Evolutionary conservation across 805 yeast genomes (phyloP).

Genomic region (Ogataea ramenticola): DNA sequence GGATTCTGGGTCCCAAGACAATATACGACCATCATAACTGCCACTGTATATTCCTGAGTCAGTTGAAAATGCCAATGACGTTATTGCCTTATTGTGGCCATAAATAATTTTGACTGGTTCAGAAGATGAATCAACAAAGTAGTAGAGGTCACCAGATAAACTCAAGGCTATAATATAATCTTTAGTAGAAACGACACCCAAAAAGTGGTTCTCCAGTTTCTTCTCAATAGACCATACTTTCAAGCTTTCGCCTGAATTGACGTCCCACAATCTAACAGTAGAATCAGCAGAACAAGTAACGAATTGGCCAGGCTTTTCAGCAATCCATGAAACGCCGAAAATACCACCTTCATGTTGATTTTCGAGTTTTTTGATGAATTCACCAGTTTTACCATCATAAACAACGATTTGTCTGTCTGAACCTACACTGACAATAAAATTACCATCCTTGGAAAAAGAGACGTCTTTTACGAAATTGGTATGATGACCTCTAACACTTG

Average conservation of each 20-base stretch:
- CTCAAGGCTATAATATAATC: slow-evolving; percentile 58
- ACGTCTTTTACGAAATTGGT: slow-evolving; percentile 76
- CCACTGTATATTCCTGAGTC: slow-evolving; percentile 43
- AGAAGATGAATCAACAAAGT: slow-evolving; percentile 36
- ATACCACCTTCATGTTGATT: slow-evolving; percentile 67
- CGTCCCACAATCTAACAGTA: slow-evolving; percentile 59
- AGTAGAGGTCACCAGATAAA: slow-evolving; percentile 62
- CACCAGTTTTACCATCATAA: slow-evolving; percentile 88
- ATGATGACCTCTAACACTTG: slow-evolving; percentile 68
- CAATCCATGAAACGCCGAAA: slow-evolving; percentile 68
- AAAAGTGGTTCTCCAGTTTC: slow-evolving; percentile 58
- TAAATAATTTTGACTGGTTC: slow-evolving; percentile 35
- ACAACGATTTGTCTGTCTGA: slow-evolving; percentile 71
- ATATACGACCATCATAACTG: slow-evolving; percentile 72
- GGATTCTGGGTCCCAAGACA: slow-evolving; percentile 44
- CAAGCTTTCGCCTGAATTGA: slow-evolving; percentile 33
- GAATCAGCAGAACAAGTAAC: slow-evolving; percentile 84
- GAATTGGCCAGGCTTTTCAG: slow-evolving; percentile 43
- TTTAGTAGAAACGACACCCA: slow-evolving; percentile 69
- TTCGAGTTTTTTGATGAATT: slow-evolving; percentile 46
- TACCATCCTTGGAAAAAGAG: slow-evolving; percentile 76
- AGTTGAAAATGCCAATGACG: slow-evolving; percentile 38
- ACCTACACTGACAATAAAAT: slow-evolving; percentile 69
- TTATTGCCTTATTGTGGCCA: slow-evolving; percentile 83
- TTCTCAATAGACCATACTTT: slow-evolving; percentile 45